Conservation (phyloP, 75 land plant genomes). For the Selaginella moellendorffii region DNA sequence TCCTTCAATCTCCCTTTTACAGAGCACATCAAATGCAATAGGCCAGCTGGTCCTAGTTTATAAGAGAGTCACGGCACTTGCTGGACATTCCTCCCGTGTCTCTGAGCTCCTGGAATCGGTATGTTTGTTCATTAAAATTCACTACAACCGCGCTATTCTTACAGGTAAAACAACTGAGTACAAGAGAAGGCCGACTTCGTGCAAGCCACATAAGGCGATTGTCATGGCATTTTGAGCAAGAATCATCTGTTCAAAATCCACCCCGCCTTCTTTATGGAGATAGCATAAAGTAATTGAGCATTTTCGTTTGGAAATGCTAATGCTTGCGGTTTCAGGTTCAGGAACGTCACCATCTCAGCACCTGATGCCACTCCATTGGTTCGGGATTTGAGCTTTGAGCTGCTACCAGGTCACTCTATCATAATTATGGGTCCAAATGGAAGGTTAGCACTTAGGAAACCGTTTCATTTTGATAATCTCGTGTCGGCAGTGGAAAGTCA, state of each 20-base stretch:
- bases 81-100: conserved; percentile 31
- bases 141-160: not conserved
- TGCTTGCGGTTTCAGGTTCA: too few relatives aligned
- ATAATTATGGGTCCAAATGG: conserved; percentile 43
- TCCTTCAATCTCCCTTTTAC: conserved; percentile 3
- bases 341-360: conserved; percentile 26
- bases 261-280: conserved; percentile 7
- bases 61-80: conserved; percentile 33
- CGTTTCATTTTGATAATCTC: not conserved
- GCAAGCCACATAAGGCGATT: conserved; percentile 2
- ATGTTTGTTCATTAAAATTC: conserved; percentile 2
- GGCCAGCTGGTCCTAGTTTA: conserved; percentile 32
- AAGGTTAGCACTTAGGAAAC: conserved; percentile 20
- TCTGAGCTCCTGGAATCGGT: conserved; percentile 37
- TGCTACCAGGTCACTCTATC: conserved; percentile 21
- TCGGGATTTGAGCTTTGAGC: conserved; percentile 31
- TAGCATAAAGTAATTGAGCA: conserved; percentile 17
- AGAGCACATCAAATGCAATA: conserved; percentile 38
- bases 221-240: conserved; percentile 7
- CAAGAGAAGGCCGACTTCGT: conserved; percentile 22
- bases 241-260: not conserved
- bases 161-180: conserved; percentile 27
- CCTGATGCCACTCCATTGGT: conserved; percentile 33
- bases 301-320: too few relatives aligned
- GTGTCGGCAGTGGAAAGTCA: conserved; percentile 29